These are phyloP conservation scores for Eremothecium gossypii DNA, from an alignment of 1,139 yeast genomes.

Conservation along the genomic window DNA sequence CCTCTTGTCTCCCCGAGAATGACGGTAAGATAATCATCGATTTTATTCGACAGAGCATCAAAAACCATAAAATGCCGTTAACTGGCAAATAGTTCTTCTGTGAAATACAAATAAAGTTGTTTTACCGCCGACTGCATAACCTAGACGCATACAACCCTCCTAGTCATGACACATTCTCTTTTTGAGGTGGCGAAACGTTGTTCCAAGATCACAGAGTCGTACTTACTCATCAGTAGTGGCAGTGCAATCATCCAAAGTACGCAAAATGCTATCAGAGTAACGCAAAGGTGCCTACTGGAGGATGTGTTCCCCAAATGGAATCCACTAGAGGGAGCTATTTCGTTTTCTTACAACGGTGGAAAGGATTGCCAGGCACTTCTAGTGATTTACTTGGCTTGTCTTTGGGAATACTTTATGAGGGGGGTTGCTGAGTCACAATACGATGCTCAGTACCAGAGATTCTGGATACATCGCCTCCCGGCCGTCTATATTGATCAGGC, in stretches of 20 bases:
- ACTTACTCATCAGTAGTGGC: constrained; percentile 13
- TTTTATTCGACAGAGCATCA: too few relatives aligned
- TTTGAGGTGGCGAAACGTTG: constrained; percentile 22
- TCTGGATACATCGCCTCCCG: constrained; percentile 22
- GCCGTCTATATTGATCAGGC: constrained; percentile 27
- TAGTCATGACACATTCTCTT: background rate
- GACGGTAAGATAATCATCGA: too few relatives aligned
- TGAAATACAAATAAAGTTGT: too few relatives aligned
- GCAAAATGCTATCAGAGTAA: constrained; percentile 22
- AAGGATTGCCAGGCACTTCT: constrained; percentile 31
- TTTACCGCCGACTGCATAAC: too few relatives aligned
- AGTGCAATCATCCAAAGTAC: constrained; percentile 21
- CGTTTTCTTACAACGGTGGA: constrained; percentile 31
- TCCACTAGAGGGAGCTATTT: constrained; percentile 25
- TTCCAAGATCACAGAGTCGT: constrained; percentile 22
- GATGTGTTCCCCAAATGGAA: constrained; percentile 26
- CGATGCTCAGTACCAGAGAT: constrained; percentile 16
- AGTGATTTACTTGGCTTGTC: constrained; percentile 25
- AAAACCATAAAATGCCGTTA: background rate
- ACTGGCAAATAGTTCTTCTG: too few relatives aligned
- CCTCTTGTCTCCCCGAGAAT: too few relatives aligned
- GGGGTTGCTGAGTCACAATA: constrained; percentile 16
- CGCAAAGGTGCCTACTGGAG: constrained; percentile 17
- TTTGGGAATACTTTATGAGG: constrained; percentile 24
- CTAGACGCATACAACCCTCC: too few relatives aligned